These are phyloP conservation scores for Aspergillus amoenus DNA, from an alignment of 2,329 filamentous ascomycete genomes.

Conservation along the genomic window DNA sequence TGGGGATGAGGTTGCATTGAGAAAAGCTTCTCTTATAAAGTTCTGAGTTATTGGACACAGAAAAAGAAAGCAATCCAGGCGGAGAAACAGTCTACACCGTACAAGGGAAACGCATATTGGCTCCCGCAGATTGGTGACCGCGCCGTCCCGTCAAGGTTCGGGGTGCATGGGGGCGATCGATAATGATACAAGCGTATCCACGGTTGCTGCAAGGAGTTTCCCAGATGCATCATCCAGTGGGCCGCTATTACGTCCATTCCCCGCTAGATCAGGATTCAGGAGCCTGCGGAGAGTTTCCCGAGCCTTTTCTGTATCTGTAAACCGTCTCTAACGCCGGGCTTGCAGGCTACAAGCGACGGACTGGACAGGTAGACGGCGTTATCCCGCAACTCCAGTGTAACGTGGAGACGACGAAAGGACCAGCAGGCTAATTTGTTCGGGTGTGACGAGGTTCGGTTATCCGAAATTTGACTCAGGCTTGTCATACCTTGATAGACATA, in stretches of 20 bases:
- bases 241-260: not conserved
- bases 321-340: not conserved
- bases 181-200: slow-evolving; percentile 23
- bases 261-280: not conserved
- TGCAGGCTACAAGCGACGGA: not conserved
- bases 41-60: slow-evolving; percentile 7
- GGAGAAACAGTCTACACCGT: not conserved
- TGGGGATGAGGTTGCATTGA: slow-evolving; percentile 3
- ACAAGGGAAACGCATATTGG: slow-evolving; percentile 11
- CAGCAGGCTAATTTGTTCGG: slow-evolving; percentile 5
- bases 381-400: not conserved
- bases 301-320: not conserved
- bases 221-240: not conserved
- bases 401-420: not conserved
- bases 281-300: not conserved
- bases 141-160: slow-evolving; percentile 42
- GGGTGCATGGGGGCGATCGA: slow-evolving; percentile 23
- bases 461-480: slow-evolving; percentile 4
- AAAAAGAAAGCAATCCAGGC: slow-evolving; percentile 1
- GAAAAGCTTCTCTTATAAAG: slow-evolving; percentile 9
- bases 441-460: slow-evolving; percentile 4
- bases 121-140: slow-evolving; percentile 23
- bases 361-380: not conserved
- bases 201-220: slow-evolving; percentile 31
- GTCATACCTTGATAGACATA: slow-evolving; percentile 6